Conservation (phyloP, 2,329 filamentous ascomycete species). For the Phoma sp. region DNA sequence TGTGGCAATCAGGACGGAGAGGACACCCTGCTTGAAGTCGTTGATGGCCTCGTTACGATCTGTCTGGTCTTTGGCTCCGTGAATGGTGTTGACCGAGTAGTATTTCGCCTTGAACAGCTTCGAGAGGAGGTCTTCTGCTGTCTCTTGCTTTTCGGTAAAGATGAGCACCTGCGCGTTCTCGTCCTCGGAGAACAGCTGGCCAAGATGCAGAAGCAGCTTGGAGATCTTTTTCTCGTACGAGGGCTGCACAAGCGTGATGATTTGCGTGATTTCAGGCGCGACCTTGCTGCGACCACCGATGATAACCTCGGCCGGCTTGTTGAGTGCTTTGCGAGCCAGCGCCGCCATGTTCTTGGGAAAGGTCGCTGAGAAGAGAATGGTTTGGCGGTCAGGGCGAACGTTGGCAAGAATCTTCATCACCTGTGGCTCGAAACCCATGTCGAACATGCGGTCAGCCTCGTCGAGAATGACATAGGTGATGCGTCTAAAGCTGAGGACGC, state of each 20-base stretch:
- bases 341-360: constrained; percentile 94
- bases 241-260: constrained; percentile 72
- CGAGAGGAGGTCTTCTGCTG: constrained; percentile 51
- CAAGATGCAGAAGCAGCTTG: constrained; percentile 83
- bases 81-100: constrained; percentile 69
- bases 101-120: constrained; percentile 42
- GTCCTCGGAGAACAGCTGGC: constrained; percentile 83
- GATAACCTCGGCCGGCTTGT: constrained; percentile 85
- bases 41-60: constrained; percentile 46
- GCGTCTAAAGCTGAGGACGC: constrained; percentile 86
- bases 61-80: constrained; percentile 72
- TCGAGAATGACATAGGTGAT: constrained; percentile 95
- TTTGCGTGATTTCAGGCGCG: constrained; percentile 79
- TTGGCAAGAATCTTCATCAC: constrained; percentile 96
- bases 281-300: constrained; percentile 83
- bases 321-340: constrained; percentile 85
- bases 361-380: constrained; percentile 93
- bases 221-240: constrained; percentile 78
- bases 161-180: constrained; percentile 90
- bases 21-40: constrained; percentile 68
- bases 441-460: constrained; percentile 98
- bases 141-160: constrained; percentile 91
- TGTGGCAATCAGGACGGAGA: constrained; percentile 90
- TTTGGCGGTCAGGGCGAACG: constrained; percentile 89
- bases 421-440: constrained; percentile 99